Percentiles rank a stretch among this genome's conserved stretches.
These are phyloP conservation scores for Russula emetica DNA, from an alignment of 768 basidiomycete genomes.

Conservation along the genomic window DNA sequence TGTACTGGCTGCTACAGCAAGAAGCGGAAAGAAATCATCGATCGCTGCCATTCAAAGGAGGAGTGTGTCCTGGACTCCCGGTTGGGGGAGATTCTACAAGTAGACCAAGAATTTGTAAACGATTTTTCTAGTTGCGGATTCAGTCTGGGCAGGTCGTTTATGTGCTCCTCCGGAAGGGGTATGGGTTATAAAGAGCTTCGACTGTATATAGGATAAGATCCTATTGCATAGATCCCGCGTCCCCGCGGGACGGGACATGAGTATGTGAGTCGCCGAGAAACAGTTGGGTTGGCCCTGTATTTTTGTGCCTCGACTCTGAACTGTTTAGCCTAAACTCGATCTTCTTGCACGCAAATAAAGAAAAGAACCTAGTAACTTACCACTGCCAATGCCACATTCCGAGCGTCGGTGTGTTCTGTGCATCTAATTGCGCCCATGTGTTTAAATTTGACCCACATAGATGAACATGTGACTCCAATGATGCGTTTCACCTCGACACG, in stretches of 20 bases:
- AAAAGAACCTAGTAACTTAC: not conserved
- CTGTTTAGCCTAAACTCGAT: not conserved
- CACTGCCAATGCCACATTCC: not conserved
- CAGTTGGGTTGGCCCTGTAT: not conserved
- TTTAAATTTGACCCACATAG: not conserved
- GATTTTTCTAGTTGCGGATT: too few species aligned
- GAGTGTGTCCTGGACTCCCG: too few species aligned
- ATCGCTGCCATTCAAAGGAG: too few species aligned
- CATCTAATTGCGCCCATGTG: not conserved
- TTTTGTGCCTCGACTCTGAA: not conserved
- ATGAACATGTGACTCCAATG: not conserved
- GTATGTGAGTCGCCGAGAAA: not conserved
- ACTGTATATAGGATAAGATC: too few species aligned
- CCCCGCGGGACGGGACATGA: conserved; percentile 9
- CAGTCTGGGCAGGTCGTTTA: too few species aligned
- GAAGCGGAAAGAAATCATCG: too few species aligned
- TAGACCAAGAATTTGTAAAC: too few species aligned
- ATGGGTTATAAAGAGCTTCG: too few species aligned
- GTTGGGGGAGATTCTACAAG: too few species aligned
- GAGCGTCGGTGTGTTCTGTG: not conserved
- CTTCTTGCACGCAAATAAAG: not conserved
- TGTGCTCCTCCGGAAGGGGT: too few species aligned
- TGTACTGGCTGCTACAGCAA: too few species aligned
- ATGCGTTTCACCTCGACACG: not conserved
- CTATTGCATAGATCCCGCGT: not conserved